Base-by-base conservation (phyloP, 768 basidiomycete species). In the Galerina marginata region DNA sequence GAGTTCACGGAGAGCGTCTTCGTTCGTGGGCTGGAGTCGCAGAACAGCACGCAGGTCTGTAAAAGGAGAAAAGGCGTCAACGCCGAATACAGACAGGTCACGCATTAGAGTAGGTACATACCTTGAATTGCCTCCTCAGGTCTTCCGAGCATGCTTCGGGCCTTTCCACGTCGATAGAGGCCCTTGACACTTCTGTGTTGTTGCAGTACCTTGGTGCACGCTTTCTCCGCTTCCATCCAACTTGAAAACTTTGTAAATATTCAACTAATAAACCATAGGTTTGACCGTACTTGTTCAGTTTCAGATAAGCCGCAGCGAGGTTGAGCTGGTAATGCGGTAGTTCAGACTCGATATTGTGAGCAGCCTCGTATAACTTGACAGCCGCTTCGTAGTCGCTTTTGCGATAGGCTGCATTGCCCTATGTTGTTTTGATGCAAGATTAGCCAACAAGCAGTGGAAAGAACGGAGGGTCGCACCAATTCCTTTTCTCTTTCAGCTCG, bases 301-400 rank as follows among this genome's bases (percentile, higher is more conserved):
- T 92, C 38, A 92, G 71, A 69, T 91, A 80, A 0, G 90, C 90
- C 1, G 89, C 89, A 3, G 90, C 90, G 25, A 91, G 79, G 66
- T 92, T 92, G 38, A 91, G 82, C 67, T 90, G 86, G 65, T 92
- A 92, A 66, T 89, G 85, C 0, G 90, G 88, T 61, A 91, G 71
- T 69, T 91, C 90, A 2, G 89, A 83, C 66, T 91, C 90, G 44
- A 88, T 87, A 6, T 77, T 66, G 67, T 86, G 78, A 1, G 90
- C 90, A 4, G 74, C 71, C 67, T 84, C 79, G 70, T 92, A 92
- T 56, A 81, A 79, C 54, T 76, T 68, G 54, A 89, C 81, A 0
- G 90, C 90, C 4, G 66, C 65, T 14, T 77, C 72, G 61, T 78
- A 91, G 43, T 87, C 80, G 15, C 86, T 88, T 54, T 80, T 80